Evolutionary conservation across 768 basidiomycete species (phyloP), one percentile per base, ranked within the genome.

Genomic region (Fibroporia radiculosa): DNA sequence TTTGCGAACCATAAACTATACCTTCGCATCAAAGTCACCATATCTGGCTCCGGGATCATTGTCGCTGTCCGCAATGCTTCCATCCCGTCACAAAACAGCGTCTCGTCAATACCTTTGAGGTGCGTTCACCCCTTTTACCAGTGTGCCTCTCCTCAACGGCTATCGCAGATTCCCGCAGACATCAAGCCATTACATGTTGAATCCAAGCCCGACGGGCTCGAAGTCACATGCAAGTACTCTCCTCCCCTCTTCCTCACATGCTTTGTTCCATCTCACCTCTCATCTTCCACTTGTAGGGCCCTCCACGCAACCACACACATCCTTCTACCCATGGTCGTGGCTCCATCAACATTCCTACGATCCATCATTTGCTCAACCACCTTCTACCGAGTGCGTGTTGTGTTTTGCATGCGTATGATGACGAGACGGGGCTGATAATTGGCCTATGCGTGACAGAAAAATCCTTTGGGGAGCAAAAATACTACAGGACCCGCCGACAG

Each of bases 31-130:
- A 22, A 52, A 97, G 93, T 58, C 90, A 95, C 59, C 80, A 92
- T 56, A 76, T 91, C 31, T 96, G 91, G 86, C 67, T 97, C 19
- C 72, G 90, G 34, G 95, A 97, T 57, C 93, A 97, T 53, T 98
- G 95, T 60, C 74, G 92, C 26, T 96, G 92, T 61, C 67, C 83
- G 4, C 67, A 77, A 40, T 95, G 92, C 62, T 93, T 88, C 57
- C 93, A 97, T 62, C 68, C 82, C 0, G 60, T 80, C 48, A 97
- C 93, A 14, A 93, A 90, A 57, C 95, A 97, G 62, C 74, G 93
- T n/a, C 63, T 97, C 8, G 67, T 91, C 41, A 82, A 87, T 56
- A 91, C 93, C 1, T 90, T 84, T 52, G 80, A 87, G 51, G 93
- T 85, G 53, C 12, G 44, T 42, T 19, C 24, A 35, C 13, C 6